Evolutionary conservation across 2,329 filamentous ascomycete species (phyloP).

Genomic region (Ilyonectria destructans): DNA sequence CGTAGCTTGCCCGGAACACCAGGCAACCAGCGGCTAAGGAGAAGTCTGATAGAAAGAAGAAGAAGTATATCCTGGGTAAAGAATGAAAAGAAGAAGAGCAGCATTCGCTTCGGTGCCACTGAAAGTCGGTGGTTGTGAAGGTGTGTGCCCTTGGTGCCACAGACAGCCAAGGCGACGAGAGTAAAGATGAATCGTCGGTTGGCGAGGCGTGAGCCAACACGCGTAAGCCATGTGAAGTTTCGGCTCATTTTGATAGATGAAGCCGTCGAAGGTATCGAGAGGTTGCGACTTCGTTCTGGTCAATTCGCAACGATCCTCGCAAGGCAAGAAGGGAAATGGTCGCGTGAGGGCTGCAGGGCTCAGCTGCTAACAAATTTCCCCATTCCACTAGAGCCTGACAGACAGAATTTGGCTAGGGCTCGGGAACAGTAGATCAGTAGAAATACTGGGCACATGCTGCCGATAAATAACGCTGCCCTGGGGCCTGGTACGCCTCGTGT

Average conservation of each 20-base stretch:
- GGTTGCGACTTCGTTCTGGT: not conserved
- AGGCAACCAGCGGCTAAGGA: constrained; percentile 50
- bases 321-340: not conserved
- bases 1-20: constrained; percentile 34
- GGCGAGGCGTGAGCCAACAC: constrained; percentile 44
- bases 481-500: no score
- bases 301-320: not conserved
- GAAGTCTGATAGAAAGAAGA: constrained; percentile 51
- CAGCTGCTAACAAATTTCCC: no score
- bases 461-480: no score
- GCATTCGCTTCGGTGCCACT: constrained; percentile 49
- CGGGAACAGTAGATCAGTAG: no score
- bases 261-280: constrained; percentile 16
- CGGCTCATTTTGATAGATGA: constrained; percentile 32
- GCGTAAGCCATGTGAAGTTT: constrained; percentile 28
- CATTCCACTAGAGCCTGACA: no score
- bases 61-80: constrained; percentile 54
- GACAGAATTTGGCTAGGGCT: no score
- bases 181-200: constrained; percentile 54
- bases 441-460: no score
- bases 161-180: constrained; percentile 50
- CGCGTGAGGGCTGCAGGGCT: no score
- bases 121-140: constrained; percentile 53
- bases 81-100: constrained; percentile 54
- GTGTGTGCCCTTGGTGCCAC: constrained; percentile 53